These are phyloP conservation scores for Cochlearia excelsa DNA, from an alignment of 345 rosid species.

Conservation along the genomic window DNA sequence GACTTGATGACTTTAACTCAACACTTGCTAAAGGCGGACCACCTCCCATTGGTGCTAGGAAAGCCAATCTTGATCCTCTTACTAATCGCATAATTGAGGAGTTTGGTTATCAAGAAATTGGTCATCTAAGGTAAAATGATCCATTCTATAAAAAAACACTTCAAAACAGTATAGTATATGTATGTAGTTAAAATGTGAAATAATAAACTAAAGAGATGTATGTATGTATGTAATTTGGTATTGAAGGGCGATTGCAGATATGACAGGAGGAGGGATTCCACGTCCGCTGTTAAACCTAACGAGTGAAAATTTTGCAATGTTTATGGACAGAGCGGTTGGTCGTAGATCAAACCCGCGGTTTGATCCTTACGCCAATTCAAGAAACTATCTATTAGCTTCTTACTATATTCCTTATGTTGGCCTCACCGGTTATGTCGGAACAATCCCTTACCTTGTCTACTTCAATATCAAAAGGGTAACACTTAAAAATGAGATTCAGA, in stretches of 20 bases:
- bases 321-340: constrained; percentile 54
- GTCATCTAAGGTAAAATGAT: constrained; percentile 54
- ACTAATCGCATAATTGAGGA: constrained; percentile 48
- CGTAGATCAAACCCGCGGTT: constrained; percentile 51
- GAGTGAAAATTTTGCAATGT: constrained; percentile 38
- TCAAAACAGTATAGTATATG: too few species aligned
- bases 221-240: background rate
- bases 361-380: constrained; percentile 52
- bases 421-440: constrained; percentile 62
- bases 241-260: constrained; percentile 53
- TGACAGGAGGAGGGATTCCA: constrained; percentile 56
- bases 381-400: constrained; percentile 53
- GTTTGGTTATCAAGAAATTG: constrained; percentile 66
- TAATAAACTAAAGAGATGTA: too few species aligned
- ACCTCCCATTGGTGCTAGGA: constrained; percentile 44
- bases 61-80: constrained; percentile 53
- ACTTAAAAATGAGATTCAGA: too few species aligned
- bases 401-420: constrained; percentile 71
- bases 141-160: background rate
- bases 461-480: constrained; percentile 43
- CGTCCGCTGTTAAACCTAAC: constrained; percentile 58
- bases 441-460: constrained; percentile 47
- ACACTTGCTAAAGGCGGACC: constrained; percentile 57
- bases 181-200: too few species aligned
- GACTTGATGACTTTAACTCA: constrained; percentile 49